phyloP scores from a whole-genome alignment of 2,329 filamentous ascomycete genomes.

The Pseudogymnoascus sp. region DNA sequence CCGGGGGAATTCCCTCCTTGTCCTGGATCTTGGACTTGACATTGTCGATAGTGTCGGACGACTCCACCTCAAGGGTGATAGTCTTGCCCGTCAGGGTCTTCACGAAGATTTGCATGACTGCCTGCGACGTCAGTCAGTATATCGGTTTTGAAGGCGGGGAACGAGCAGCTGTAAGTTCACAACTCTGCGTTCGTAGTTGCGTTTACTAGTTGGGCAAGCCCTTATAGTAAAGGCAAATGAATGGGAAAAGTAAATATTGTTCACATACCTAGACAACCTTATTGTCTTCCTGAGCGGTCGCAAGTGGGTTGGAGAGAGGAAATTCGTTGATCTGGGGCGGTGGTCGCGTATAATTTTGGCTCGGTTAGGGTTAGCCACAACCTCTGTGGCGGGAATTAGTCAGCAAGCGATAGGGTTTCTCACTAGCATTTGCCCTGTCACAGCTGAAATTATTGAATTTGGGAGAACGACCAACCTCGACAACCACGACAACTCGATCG shows the following conservation, averaged over 20 bases:
- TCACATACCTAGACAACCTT: conserved; percentile 27
- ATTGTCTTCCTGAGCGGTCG: conserved; percentile 29
- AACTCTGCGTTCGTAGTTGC: not conserved
- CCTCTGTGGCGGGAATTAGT: not conserved
- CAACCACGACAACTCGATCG: conserved; percentile 10
- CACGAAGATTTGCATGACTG: conserved; percentile 71
- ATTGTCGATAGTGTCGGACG: conserved; percentile 99
- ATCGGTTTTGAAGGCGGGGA: not conserved
- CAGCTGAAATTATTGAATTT: conserved; percentile 5
- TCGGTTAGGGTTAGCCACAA: conserved; percentile 4
- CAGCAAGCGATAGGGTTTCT: conserved; percentile 10
- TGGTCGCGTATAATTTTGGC: conserved; percentile 1
- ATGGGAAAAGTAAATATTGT: not conserved
- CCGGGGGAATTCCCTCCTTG: conserved; percentile 99
- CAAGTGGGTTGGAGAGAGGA: conserved; percentile 14
- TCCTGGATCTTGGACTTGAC: conserved; percentile 98
- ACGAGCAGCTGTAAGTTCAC: not conserved
- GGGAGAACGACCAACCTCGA: conserved; percentile 3
- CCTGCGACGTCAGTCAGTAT: conserved; percentile 23
- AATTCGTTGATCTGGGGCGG: not conserved
- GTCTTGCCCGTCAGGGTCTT: conserved; percentile 96
- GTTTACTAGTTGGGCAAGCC: not conserved
- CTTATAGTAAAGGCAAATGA: not conserved
- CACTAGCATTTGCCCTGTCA: conserved; percentile 6
- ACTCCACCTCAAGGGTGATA: conserved; percentile 99